Evolutionary conservation across 106 monocot species (phyloP).

Genomic region (Dendrobium chrysotoxum): DNA sequence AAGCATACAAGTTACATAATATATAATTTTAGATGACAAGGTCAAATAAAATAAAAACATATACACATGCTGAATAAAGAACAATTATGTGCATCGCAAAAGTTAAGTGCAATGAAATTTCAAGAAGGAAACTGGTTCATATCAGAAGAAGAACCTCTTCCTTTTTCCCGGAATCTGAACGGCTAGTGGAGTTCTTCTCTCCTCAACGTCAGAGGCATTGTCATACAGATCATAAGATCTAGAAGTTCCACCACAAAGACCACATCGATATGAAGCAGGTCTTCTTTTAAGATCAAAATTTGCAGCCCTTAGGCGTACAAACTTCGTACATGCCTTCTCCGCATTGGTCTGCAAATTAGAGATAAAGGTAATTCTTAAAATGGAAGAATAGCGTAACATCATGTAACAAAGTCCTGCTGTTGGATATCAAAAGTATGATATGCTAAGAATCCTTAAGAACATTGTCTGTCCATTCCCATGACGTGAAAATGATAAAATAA

Average conservation of each 20-base stretch:
- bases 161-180: constrained; percentile 16
- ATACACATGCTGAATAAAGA: not conserved
- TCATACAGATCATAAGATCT: constrained; percentile 42
- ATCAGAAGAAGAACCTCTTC: constrained; percentile 33
- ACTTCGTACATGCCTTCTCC: constrained; percentile 58
- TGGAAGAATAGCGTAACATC: too few species aligned
- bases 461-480: not conserved
- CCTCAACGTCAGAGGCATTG: constrained; percentile 29
- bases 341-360: constrained; percentile 47
- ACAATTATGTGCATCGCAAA: not conserved
- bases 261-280: constrained; percentile 43
- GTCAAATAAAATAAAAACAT: not conserved
- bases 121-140: not conserved
- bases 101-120: not conserved
- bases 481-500: not conserved
- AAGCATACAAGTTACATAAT: not conserved
- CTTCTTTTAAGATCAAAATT: constrained; percentile 14
- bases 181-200: constrained; percentile 15
- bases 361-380: not conserved
- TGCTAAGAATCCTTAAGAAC: not conserved
- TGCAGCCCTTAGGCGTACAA: constrained; percentile 29
- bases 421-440: not conserved
- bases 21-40: not conserved
- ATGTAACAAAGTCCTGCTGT: not conserved
- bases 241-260: constrained; percentile 67